A percentile compares a stretch with the other conserved stretches of the same genome.
These are phyloP conservation scores for Alternaria solani DNA, from an alignment of 2,329 filamentous ascomycete species.

Conservation along the genomic window DNA sequence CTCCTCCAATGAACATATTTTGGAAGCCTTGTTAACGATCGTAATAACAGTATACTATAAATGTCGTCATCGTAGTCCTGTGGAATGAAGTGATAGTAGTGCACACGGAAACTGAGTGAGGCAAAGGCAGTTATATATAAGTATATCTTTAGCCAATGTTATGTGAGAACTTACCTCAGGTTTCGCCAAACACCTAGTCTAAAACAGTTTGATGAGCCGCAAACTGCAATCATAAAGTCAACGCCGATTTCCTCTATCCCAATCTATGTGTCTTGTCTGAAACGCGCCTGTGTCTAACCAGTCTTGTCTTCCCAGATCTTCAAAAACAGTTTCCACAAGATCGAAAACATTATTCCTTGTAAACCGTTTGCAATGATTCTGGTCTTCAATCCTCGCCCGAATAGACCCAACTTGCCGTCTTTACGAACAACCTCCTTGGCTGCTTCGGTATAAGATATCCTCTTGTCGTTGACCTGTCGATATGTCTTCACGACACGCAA, in stretches of 20 bases:
- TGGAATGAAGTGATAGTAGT: neutral
- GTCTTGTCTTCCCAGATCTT: conserved; percentile 35
- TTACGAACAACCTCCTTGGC: conserved; percentile 35
- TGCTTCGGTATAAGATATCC: conserved; percentile 38
- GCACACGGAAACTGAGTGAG: neutral
- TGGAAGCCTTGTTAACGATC: neutral
- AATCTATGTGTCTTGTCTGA: neutral
- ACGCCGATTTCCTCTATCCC: neutral
- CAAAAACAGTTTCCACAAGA: conserved; percentile 42
- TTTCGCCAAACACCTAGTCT: neutral
- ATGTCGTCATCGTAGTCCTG: neutral
- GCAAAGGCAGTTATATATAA: neutral
- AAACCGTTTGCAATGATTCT: conserved; percentile 42
- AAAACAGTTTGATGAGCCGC: neutral
- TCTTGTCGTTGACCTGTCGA: conserved; percentile 40
- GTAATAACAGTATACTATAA: neutral
- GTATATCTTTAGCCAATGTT: neutral
- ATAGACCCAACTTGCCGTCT: conserved; percentile 34
- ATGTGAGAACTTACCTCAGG: neutral
- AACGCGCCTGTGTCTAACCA: neutral
- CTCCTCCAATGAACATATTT: neutral
- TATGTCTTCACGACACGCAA: conserved; percentile 42
- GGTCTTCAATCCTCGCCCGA: conserved; percentile 40
- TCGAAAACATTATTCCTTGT: conserved; percentile 42
- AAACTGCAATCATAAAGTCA: neutral